Conservation (phyloP, 1,284 basidiomycete genomes). For the Porogramme epimiltina region DNA sequence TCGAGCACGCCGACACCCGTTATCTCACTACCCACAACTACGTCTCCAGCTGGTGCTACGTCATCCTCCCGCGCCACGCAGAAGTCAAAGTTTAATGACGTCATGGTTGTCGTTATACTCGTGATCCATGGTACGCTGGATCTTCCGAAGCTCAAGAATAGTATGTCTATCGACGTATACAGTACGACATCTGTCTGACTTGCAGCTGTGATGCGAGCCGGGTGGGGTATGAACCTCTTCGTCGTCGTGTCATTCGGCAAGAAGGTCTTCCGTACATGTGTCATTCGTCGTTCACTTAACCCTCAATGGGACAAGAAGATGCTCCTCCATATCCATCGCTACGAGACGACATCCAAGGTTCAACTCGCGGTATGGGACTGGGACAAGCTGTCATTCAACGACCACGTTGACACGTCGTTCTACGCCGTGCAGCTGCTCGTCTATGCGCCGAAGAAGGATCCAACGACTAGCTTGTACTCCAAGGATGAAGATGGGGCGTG, state of each 20-base stretch:
- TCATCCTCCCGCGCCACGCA: too few species aligned
- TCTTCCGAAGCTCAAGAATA: too few species aligned
- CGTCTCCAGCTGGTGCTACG: too few species aligned
- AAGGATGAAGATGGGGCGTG: conserved; percentile 52
- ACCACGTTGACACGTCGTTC: conserved; percentile 77
- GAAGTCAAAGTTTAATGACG: too few species aligned
- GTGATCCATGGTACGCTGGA: too few species aligned
- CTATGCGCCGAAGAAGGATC: conserved; percentile 74
- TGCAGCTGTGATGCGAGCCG: conserved; percentile 72
- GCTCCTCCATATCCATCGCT: conserved; percentile 90
- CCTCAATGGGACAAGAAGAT: conserved; percentile 96
- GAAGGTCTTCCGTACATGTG: conserved; percentile 94
- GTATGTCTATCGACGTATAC: too few species aligned
- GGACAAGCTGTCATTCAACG: conserved; percentile 92
- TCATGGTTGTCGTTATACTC: too few species aligned
- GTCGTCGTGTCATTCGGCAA: conserved; percentile 95
- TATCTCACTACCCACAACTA: too few species aligned
- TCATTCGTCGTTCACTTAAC: conserved; percentile 86
- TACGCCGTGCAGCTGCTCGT: conserved; percentile 73
- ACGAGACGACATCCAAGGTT: conserved; percentile 80
- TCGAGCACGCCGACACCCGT: too few species aligned
- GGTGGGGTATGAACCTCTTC: conserved; percentile 98
- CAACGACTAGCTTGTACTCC: conserved; percentile 73
- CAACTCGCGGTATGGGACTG: conserved; percentile 89
- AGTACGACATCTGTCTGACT: too few species aligned